A percentile compares a stretch with the other conserved stretches of the same genome.
phyloP scores from a whole-genome alignment of 2,329 filamentous ascomycete genomes.

The Cryphonectria radicalis region DNA sequence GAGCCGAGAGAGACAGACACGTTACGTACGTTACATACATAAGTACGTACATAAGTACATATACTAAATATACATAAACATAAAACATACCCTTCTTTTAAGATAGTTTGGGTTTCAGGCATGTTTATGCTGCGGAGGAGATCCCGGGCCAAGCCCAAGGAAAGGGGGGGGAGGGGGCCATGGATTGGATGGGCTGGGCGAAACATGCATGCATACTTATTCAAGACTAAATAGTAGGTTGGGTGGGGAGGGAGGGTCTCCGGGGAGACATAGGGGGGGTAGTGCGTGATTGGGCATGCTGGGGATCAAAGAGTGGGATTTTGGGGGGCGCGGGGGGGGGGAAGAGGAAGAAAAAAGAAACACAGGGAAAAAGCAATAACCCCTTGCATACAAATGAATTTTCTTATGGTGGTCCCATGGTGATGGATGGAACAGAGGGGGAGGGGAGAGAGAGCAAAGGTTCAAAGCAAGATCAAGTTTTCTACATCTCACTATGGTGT shows the following conservation, averaged over 20 bases:
- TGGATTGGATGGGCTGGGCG: neutral
- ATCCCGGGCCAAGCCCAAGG: neutral
- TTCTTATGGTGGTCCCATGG: too few species aligned
- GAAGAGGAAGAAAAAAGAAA: neutral
- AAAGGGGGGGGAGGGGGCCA: neutral
- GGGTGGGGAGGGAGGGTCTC: neutral
- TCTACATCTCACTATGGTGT: neutral
- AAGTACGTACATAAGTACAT: too few species aligned
- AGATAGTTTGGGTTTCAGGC: neutral
- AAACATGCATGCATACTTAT: constrained; percentile 12
- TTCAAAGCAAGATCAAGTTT: neutral
- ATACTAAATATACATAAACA: too few species aligned
- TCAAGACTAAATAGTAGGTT: neutral
- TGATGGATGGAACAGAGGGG: neutral
- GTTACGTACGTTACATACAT: too few species aligned
- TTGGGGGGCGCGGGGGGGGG: too few species aligned
- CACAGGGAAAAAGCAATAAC: neutral
- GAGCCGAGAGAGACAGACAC: neutral
- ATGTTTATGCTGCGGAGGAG: neutral
- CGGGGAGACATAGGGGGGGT: neutral
- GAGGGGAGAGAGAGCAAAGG: neutral
- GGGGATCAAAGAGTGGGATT: neutral
- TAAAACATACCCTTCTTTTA: neutral
- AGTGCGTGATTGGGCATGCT: neutral
- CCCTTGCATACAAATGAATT: neutral